phyloP scores from a whole-genome alignment of 2,329 filamentous ascomycete species.

The Cytospora leucostoma region DNA sequence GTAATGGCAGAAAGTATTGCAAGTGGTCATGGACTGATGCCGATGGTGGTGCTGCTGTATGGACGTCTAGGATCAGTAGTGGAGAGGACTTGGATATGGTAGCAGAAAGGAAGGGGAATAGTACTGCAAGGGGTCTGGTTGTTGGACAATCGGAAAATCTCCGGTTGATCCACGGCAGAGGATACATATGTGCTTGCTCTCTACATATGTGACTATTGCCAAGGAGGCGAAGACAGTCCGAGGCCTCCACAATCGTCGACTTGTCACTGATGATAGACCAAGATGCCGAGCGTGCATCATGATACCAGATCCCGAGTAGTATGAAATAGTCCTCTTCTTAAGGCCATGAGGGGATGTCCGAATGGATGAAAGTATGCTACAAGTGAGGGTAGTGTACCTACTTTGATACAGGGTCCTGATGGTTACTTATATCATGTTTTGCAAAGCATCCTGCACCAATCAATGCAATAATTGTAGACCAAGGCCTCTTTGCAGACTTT shows the following conservation, averaged over 20 bases:
- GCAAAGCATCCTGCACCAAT: constrained; percentile 8
- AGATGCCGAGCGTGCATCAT: background rate
- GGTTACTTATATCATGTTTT: constrained; percentile 5
- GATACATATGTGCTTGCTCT: background rate
- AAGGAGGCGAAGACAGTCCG: background rate
- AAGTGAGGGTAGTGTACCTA: background rate
- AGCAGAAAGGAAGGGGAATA: background rate
- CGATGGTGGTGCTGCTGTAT: background rate
- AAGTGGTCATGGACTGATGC: too few species aligned
- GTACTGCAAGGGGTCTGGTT: background rate
- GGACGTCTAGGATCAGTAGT: background rate
- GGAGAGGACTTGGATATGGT: background rate
- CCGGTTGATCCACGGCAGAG: background rate
- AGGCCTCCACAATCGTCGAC: background rate
- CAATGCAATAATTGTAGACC: background rate
- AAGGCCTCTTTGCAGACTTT: background rate
- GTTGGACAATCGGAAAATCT: background rate
- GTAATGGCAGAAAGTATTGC: too few species aligned
- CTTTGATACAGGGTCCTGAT: background rate
- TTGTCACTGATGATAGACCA: background rate
- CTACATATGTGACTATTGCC: background rate
- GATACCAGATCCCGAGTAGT: background rate
- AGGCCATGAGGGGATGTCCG: background rate
- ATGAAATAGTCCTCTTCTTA: background rate
- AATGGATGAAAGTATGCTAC: background rate